Percentiles rank a stretch among this genome's conserved stretches.
Evolutionary conservation across 2,329 filamentous ascomycete genomes (phyloP).

Genomic region (Achaetomium macrosporum): DNA sequence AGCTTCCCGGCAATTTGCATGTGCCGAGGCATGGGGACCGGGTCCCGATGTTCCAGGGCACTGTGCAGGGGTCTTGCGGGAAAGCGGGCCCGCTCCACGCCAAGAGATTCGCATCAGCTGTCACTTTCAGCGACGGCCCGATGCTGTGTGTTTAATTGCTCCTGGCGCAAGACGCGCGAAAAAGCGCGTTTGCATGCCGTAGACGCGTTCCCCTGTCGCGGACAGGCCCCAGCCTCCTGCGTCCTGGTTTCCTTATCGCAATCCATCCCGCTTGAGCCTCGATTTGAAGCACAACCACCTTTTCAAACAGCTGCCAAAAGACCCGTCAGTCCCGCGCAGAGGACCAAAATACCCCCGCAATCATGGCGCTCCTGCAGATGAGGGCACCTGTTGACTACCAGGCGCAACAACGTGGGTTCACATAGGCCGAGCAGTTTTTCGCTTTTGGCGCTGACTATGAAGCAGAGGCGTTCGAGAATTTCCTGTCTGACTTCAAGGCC

Average conservation of each 20-base stretch:
- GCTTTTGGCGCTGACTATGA: background rate
- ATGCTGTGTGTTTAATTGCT: conserved; percentile 12
- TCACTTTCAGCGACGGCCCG: background rate
- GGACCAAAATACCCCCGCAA: conserved; percentile 21
- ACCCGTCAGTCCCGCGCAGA: background rate
- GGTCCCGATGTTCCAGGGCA: background rate
- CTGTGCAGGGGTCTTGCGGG: background rate
- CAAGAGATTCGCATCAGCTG: conserved; percentile 4
- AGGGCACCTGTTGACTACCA: conserved; percentile 79
- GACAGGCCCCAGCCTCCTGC: conserved; percentile 17
- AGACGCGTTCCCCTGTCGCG: conserved; percentile 26
- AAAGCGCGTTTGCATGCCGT: conserved; percentile 20
- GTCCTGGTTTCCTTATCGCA: conserved; percentile 15
- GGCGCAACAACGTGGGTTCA: conserved; percentile 67
- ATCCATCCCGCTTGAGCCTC: conserved; percentile 3
- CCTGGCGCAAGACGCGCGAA: conserved; percentile 19
- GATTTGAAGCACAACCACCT: conserved; percentile 13
- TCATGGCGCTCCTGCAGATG: conserved; percentile 81
- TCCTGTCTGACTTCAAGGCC: conserved; percentile 83
- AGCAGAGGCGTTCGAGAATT: conserved; percentile 76
- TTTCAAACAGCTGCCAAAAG: conserved; percentile 2
- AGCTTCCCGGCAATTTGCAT: conserved; percentile 24
- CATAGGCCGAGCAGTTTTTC: background rate
- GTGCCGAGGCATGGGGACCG: conserved; percentile 28
- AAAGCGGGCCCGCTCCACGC: background rate